These are phyloP conservation scores for Fusarium caatingaense DNA, from an alignment of 2,329 filamentous ascomycete species.

Conservation along the genomic window DNA sequence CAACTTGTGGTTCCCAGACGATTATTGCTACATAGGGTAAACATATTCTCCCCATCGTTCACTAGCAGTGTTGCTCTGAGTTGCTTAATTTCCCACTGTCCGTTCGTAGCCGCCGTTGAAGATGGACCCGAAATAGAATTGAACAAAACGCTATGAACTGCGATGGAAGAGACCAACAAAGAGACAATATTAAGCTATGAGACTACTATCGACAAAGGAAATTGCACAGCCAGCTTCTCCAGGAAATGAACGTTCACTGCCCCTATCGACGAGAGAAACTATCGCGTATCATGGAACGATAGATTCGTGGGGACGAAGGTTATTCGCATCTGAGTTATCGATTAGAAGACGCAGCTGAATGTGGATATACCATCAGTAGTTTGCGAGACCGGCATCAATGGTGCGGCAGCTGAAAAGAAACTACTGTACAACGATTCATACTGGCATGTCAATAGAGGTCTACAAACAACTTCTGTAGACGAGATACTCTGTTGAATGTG, in stretches of 20 bases:
- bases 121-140: slow-evolving; percentile 32
- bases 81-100: slow-evolving; percentile 12
- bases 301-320: neutral
- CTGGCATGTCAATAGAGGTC: neutral
- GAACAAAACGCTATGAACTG: slow-evolving; percentile 10
- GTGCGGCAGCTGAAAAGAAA: slow-evolving; percentile 24
- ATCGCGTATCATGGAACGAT: neutral
- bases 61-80: slow-evolving; percentile 3
- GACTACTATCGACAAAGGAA: neutral
- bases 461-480: neutral
- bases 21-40: neutral
- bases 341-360: slow-evolving; percentile 11
- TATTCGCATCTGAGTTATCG: slow-evolving; percentile 17
- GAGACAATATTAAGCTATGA: neutral
- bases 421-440: slow-evolving; percentile 11
- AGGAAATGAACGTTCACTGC: slow-evolving; percentile 13
- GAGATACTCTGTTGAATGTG: slow-evolving; percentile 1
- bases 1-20: slow-evolving; percentile 3
- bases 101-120: neutral
- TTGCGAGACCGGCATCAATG: slow-evolving; percentile 4
- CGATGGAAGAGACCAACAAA: neutral
- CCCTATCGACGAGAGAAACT: neutral
- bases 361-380: slow-evolving; percentile 1
- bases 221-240: slow-evolving; percentile 4
- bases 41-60: neutral